Evolutionary conservation across 768 basidiomycete species (phyloP).

Genomic region (Hydnum rufescens): DNA sequence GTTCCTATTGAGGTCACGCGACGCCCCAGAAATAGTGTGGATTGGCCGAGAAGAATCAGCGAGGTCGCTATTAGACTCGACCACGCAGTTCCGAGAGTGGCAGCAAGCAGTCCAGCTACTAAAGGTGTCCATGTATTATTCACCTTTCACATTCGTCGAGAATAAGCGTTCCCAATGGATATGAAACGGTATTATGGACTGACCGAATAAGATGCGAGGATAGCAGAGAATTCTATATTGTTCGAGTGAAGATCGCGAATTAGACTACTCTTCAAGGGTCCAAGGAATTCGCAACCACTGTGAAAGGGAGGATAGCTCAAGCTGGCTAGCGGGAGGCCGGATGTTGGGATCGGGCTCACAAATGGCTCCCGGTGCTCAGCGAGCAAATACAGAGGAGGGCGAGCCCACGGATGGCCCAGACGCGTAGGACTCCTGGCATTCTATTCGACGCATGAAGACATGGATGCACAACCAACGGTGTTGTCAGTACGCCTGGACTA

Average conservation of each 20-base stretch:
- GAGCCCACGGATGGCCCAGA: slow-evolving; percentile 35
- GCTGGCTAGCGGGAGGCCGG: background rate
- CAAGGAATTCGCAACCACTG: slow-evolving; percentile 56
- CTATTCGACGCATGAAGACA: too few species aligned
- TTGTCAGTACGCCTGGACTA: too few species aligned
- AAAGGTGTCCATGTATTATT: slow-evolving; percentile 66
- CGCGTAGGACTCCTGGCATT: too few species aligned
- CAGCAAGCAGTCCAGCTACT: slow-evolving; percentile 50
- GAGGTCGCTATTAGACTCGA: slow-evolving; percentile 59
- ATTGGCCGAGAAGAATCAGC: slow-evolving; percentile 47
- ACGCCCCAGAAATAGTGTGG: slow-evolving; percentile 47
- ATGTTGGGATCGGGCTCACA: slow-evolving; percentile 26
- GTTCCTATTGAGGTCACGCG: slow-evolving; percentile 35
- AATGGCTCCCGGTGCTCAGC: slow-evolving; percentile 58
- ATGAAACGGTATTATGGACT: too few species aligned
- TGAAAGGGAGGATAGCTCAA: background rate
- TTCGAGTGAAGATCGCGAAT: slow-evolving; percentile 51
- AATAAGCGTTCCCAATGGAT: too few species aligned
- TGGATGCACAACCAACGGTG: too few species aligned
- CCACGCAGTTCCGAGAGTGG: slow-evolving; percentile 47
- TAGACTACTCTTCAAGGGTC: slow-evolving; percentile 54
- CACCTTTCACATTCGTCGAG: too few species aligned
- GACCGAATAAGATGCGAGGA: slow-evolving; percentile 46
- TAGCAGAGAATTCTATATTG: slow-evolving; percentile 56
- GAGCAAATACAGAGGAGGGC: slow-evolving; percentile 55